A percentile compares a stretch with the other conserved stretches of the same genome.
Evolutionary conservation across 2,329 filamentous ascomycete species (phyloP).

Genomic region (Rutstroemia sp.): DNA sequence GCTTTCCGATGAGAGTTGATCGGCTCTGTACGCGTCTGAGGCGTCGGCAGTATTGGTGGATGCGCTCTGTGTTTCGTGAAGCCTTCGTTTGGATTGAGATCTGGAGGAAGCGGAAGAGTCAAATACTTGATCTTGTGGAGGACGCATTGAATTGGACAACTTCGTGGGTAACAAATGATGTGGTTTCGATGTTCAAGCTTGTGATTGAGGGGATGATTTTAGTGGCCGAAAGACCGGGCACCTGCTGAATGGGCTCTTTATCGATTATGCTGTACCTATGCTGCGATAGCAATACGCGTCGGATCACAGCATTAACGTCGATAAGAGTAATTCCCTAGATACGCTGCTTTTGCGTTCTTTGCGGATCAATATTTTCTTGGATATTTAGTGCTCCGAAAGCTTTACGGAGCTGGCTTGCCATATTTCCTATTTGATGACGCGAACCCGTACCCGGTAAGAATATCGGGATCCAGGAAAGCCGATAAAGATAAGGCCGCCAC

Average conservation of each 20-base stretch:
- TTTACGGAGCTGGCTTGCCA: no score
- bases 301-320: constrained; percentile 5
- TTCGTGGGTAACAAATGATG: constrained; percentile 20
- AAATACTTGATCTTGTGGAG: constrained; percentile 20
- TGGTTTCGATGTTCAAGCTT: constrained; percentile 3
- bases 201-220: constrained; percentile 8
- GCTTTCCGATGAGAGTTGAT: background rate
- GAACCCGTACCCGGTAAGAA: no score
- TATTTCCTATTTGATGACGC: no score
- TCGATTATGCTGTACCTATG: background rate
- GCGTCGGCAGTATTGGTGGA: constrained; percentile 2
- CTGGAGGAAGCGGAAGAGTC: constrained; percentile 13
- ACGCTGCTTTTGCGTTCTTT: no score
- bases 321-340: background rate
- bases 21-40: background rate
- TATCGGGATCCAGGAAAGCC: no score
- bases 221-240: constrained; percentile 4
- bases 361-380: no score
- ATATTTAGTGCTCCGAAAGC: no score
- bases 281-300: background rate
- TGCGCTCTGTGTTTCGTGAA: constrained; percentile 9
- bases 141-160: constrained; percentile 26
- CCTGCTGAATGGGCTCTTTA: constrained; percentile 1
- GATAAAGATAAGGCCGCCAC: no score
- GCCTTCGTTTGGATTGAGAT: constrained; percentile 16